These are phyloP conservation scores for Cryptosporidium ubiquitum DNA, from an alignment of 169 alveolate species.

Conservation along the genomic window DNA sequence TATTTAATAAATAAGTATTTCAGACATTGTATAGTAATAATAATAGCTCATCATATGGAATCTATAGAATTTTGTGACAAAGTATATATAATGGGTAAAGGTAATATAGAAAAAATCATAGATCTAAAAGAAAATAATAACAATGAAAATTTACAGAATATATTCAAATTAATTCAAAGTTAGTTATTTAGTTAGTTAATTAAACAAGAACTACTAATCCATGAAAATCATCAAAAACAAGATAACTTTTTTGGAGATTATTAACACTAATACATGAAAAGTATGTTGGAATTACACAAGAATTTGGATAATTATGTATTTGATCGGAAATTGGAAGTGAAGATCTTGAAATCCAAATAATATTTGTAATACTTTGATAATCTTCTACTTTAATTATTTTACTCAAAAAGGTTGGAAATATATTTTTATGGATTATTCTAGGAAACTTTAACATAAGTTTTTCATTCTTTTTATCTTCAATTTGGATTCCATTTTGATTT, in stretches of 20 bases:
- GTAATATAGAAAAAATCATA: constrained; percentile 32
- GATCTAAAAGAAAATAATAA: neutral
- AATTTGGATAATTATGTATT: constrained; percentile 36
- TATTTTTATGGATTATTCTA: neutral
- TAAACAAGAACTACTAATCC: constrained; percentile 9
- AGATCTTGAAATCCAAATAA: constrained; percentile 37
- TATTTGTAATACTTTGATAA: neutral
- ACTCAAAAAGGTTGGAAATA: constrained; percentile 1
- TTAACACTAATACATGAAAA: constrained; percentile 23
- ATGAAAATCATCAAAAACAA: constrained; percentile 18
- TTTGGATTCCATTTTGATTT: neutral
- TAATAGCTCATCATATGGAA: constrained; percentile 66
- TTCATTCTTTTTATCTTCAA: neutral
- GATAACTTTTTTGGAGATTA: constrained; percentile 16
- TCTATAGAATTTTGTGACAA: constrained; percentile 64
- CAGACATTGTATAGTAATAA: constrained; percentile 64
- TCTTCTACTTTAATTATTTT: neutral
- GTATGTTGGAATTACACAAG: constrained; percentile 32
- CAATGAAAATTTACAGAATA: neutral
- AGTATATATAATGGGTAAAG: constrained; percentile 53
- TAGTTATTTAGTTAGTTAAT: no score
- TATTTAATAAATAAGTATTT: constrained; percentile 47
- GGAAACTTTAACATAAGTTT: constrained; percentile 15
- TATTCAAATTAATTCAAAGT: neutral
- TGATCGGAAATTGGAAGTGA: constrained; percentile 46